Percentiles rank a stretch among this genome's conserved stretches.
These are phyloP conservation scores for Aspergillus chevalieri DNA, from an alignment of 2,329 filamentous ascomycete genomes.

Conservation along the genomic window DNA sequence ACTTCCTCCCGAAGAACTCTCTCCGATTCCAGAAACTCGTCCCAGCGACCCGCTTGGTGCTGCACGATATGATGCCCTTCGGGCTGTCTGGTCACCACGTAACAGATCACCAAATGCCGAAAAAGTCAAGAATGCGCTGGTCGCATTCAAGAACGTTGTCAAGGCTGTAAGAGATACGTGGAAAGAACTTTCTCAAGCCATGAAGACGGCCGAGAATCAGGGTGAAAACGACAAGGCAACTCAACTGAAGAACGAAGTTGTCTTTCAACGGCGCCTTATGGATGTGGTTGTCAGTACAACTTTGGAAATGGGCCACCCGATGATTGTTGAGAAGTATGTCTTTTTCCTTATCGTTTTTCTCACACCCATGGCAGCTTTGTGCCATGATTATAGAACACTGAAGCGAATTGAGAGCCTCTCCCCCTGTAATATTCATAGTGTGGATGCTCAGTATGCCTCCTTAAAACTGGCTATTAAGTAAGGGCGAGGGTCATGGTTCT, in stretches of 20 bases:
- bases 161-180: slow-evolving; percentile 56
- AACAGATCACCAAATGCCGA: slow-evolving; percentile 45
- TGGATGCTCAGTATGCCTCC: slow-evolving; percentile 19
- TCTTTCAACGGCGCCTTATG: slow-evolving; percentile 52
- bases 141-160: slow-evolving; percentile 54
- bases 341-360: slow-evolving; percentile 12
- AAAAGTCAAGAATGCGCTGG: slow-evolving; percentile 50
- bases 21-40: slow-evolving; percentile 49
- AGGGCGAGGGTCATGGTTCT: slow-evolving; percentile 14
- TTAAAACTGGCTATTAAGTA: slow-evolving; percentile 23
- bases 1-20: slow-evolving; percentile 44
- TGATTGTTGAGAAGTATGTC: slow-evolving; percentile 47
- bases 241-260: slow-evolving; percentile 51
- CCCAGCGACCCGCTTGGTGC: slow-evolving; percentile 49
- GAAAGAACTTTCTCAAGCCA: slow-evolving; percentile 52
- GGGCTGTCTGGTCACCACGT: slow-evolving; percentile 55
- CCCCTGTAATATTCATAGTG: slow-evolving; percentile 28
- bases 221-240: slow-evolving; percentile 50
- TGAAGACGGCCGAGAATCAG: slow-evolving; percentile 54
- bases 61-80: slow-evolving; percentile 54
- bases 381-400: slow-evolving; percentile 28
- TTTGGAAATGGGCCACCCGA: slow-evolving; percentile 40
- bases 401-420: slow-evolving; percentile 30
- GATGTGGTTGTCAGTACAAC: slow-evolving; percentile 44
- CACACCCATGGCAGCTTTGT: slow-evolving; percentile 19